Evolutionary conservation across 208 protist genomes (phyloP), one percentile per base, ranked within the genome.

Genomic region (Leishmania tropica): DNA sequence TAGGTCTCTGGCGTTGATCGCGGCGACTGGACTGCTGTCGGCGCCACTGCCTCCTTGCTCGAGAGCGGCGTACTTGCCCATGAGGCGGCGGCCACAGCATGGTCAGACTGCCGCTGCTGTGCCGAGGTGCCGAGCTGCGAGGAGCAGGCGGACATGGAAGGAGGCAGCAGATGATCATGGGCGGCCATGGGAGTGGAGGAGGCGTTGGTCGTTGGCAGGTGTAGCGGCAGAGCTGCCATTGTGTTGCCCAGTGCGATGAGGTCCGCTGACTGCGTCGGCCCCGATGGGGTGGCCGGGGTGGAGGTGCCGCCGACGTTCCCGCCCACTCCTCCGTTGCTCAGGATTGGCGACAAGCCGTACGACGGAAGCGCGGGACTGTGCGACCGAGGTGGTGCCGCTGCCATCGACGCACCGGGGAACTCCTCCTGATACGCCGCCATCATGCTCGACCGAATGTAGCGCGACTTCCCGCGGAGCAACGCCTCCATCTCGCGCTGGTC

Each of bases 401-500:
- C 11, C 28, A 53, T 10, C 7, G 76, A 53, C 62, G 81, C 76
- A 24, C 53, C n/a, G n/a, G 65, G 53, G 40, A 79, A 60, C 48
- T 79, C 78, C 5, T 7, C 64, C 28, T 75, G 74, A 64, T 80
- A 83, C 11, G 75, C 73, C 10, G 73, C 64, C 13, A 72, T 56
- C 3, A 80, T 37, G 53, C 58, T 86, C 6, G 83, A 82, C 42
- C 80, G 73, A 45, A 82, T 67, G 56, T 83, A 81, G 64, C 75
- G 78, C 24, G 67, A 70, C 37, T 80, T 85, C 11, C 74, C 53
- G 21, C 80, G 77, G 62, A 84, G 64, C 1, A 84, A 64, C 45
- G 35, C 47, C 56, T 83, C 79, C 81, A 88, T 83, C 48, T 85
- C 81, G 31, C 74, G 80, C 64, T 89, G 85, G 65, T 94, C 85